Conservation (phyloP, 345 rosid species). For the Cardamine occulta region DNA sequence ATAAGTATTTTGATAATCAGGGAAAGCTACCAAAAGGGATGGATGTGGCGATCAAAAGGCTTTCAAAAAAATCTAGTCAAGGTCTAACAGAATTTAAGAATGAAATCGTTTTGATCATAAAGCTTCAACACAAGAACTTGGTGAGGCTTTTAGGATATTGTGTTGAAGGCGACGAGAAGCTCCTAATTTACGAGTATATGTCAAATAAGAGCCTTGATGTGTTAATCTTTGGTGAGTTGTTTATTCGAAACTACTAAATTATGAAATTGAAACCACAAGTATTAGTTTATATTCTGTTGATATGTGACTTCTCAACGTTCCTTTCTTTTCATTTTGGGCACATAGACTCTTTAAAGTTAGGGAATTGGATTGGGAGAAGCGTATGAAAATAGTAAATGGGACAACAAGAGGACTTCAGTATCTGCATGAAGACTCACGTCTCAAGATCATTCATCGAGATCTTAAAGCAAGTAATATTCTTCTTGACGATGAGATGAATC, state of each 20-base stretch:
- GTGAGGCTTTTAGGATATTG: slow-evolving; percentile 10
- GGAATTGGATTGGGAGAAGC: slow-evolving; percentile 6
- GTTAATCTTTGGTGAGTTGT: slow-evolving; percentile 3
- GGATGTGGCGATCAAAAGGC: slow-evolving; percentile 8
- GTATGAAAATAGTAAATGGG: background rate
- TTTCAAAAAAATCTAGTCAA: background rate
- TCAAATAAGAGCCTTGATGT: background rate
- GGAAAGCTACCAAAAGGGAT: background rate
- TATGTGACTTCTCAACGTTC: background rate
- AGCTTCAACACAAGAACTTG: slow-evolving; percentile 20
- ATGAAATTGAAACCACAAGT: too few relatives aligned
- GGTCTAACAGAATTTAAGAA: background rate
- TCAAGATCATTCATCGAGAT: slow-evolving; percentile 8
- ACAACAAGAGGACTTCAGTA: slow-evolving; percentile 21
- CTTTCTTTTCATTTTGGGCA: background rate
- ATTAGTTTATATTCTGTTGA: too few relatives aligned
- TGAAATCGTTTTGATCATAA: background rate
- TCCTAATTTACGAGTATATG: background rate
- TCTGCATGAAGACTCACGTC: slow-evolving; percentile 16
- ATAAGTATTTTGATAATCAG: background rate
- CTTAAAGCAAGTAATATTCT: slow-evolving; percentile 12
- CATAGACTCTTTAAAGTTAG: background rate
- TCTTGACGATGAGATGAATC: background rate
- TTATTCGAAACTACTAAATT: too few relatives aligned
- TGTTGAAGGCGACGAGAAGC: background rate